A percentile compares a stretch with the other conserved stretches of the same genome.
These are phyloP conservation scores for Wickerhamiella alocasiicola DNA, from an alignment of 805 yeast species.

Conservation along the genomic window DNA sequence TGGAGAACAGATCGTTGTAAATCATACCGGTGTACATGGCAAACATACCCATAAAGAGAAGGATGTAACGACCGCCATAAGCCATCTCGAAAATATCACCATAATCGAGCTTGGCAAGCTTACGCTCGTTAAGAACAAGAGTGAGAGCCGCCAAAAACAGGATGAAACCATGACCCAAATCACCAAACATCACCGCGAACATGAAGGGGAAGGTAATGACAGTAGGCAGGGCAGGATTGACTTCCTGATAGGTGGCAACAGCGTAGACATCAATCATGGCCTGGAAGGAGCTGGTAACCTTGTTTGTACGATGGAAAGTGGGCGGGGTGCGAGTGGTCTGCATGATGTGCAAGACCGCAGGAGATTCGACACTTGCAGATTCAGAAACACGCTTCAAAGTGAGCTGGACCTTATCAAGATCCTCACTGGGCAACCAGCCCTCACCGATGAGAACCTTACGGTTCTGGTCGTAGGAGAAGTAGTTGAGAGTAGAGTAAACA, in stretches of 20 bases:
- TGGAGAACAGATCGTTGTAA: constrained; percentile 88
- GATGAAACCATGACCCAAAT: constrained; percentile 88
- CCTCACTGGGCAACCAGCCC: constrained; percentile 90
- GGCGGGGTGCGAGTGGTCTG: constrained; percentile 84
- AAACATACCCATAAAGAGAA: constrained; percentile 83
- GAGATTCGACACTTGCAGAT: constrained; percentile 32
- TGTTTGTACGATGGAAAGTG: constrained; percentile 87
- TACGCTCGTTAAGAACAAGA: constrained; percentile 62
- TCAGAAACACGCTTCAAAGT: constrained; percentile 56
- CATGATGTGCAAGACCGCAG: constrained; percentile 42
- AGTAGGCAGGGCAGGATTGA: constrained; percentile 92
- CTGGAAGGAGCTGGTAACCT: constrained; percentile 89
- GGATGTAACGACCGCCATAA: constrained; percentile 78
- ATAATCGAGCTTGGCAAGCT: constrained; percentile 53
- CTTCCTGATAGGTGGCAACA: constrained; percentile 82
- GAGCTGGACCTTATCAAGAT: constrained; percentile 49
- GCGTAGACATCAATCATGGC: constrained; percentile 93
- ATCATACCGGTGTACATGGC: constrained; percentile 92
- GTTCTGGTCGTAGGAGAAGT: constrained; percentile 68
- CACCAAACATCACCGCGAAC: constrained; percentile 99
- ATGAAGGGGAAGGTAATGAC: constrained; percentile 92
- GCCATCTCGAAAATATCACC: constrained; percentile 98
- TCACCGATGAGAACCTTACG: constrained; percentile 83
- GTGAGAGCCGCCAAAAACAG: constrained; percentile 59
- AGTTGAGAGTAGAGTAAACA: constrained; percentile 64